A percentile compares a stretch with the other conserved stretches of the same genome.
Evolutionary conservation across 1,139 yeast species (phyloP).

Genomic region (Kodamaea derodonti): DNA sequence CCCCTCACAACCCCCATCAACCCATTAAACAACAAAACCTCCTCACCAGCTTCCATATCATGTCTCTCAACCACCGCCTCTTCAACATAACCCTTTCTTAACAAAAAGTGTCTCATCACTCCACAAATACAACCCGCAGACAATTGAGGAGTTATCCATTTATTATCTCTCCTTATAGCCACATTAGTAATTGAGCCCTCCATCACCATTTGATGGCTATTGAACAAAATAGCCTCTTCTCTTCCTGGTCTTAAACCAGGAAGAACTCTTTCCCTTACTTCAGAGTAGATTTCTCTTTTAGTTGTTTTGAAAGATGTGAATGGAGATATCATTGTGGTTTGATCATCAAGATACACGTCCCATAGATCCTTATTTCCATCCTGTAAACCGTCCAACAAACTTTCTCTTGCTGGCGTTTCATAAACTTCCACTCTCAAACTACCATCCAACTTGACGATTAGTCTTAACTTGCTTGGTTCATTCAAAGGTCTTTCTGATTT

Average conservation of each 20-base stretch:
- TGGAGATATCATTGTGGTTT: constrained; percentile 56
- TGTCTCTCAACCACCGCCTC: constrained; percentile 49
- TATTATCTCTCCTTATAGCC: constrained; percentile 53
- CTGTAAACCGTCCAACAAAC: constrained; percentile 44
- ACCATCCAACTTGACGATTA: constrained; percentile 49
- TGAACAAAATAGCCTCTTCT: constrained; percentile 71
- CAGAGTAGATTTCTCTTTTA: constrained; percentile 56
- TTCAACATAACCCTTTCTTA: constrained; percentile 50
- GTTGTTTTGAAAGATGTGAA: constrained; percentile 92
- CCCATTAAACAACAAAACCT: constrained; percentile 72
- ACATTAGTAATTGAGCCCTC: constrained; percentile 87
- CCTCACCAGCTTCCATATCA: constrained; percentile 57
- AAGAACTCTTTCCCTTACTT: constrained; percentile 52
- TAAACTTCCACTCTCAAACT: constrained; percentile 49
- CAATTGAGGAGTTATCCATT: constrained; percentile 79
- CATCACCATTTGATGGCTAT: constrained; percentile 56
- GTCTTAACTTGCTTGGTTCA: constrained; percentile 55
- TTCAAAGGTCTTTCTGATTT: constrained; percentile 22
- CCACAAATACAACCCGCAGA: constrained; percentile 85
- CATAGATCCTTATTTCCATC: constrained; percentile 22
- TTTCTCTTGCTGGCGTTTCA: constrained; percentile 29
- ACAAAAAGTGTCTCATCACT: constrained; percentile 64
- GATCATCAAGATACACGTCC: constrained; percentile 60
- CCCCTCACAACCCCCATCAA: constrained; percentile 79
- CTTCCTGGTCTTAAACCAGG: constrained; percentile 33